Evolutionary conservation across 805 yeast genomes (phyloP).

Genomic region (Yarrowia osloensis): DNA sequence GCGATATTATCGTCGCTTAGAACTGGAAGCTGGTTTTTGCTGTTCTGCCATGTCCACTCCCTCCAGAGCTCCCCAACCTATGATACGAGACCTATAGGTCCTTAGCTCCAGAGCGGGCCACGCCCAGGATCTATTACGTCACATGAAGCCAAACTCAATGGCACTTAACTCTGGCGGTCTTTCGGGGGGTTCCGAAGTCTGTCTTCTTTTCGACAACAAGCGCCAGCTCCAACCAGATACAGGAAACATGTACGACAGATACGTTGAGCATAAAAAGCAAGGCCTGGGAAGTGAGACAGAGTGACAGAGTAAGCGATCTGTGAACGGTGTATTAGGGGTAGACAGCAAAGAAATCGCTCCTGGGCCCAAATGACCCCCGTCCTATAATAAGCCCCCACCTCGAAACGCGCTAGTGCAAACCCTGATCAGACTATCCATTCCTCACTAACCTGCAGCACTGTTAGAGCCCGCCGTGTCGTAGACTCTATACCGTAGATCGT

Average conservation of each 20-base stretch:
- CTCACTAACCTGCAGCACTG: not conserved
- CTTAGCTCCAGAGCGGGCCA: too few relatives aligned
- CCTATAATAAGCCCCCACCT: too few relatives aligned
- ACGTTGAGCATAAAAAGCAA: not conserved
- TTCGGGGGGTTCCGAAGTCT: not conserved
- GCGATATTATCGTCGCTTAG: too few relatives aligned
- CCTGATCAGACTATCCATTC: constrained; percentile 5
- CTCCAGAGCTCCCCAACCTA: too few relatives aligned
- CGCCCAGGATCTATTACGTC: constrained; percentile 6
- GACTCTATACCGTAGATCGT: not conserved
- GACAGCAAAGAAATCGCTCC: too few relatives aligned
- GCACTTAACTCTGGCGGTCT: not conserved
- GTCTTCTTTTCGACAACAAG: not conserved
- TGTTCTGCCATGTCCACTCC: too few relatives aligned
- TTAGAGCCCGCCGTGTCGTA: not conserved
- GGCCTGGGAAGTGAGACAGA: not conserved
- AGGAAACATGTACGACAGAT: not conserved
- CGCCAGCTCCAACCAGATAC: not conserved
- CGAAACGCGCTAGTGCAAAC: not conserved
- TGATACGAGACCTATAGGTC: too few relatives aligned
- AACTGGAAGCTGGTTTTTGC: too few relatives aligned
- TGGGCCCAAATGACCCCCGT: too few relatives aligned
- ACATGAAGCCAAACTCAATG: constrained; percentile 8
- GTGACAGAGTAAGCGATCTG: not conserved
- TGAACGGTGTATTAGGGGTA: too few relatives aligned